Evolutionary conservation across 192 early-diverging fungal genomes (phyloP).

Genomic region (Rhizophagus prolifer): DNA sequence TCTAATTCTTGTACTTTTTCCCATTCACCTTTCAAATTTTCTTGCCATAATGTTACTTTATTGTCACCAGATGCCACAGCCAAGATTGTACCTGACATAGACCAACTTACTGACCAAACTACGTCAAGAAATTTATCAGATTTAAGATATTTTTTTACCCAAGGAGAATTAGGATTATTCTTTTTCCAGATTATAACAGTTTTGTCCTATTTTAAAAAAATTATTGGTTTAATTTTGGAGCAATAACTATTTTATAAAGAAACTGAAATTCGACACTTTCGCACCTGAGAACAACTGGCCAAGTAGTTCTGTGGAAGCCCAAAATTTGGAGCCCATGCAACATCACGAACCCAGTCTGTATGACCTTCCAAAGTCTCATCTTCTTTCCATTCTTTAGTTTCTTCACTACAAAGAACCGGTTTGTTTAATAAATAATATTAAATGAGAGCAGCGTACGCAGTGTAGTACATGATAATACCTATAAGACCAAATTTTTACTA

Average conservation of each 20-base stretch:
- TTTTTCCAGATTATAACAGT: conserved; percentile 96
- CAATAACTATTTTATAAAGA: background rate
- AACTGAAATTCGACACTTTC: background rate
- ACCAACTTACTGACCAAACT: conserved; percentile 99
- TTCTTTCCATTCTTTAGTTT: conserved; percentile 77
- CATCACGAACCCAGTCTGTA: conserved; percentile 97
- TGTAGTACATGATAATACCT: conserved; percentile 38
- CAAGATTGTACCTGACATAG: conserved; percentile 88
- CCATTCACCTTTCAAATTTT: conserved; percentile 90
- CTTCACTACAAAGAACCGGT: conserved; percentile 52
- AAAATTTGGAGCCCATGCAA: conserved; percentile 94
- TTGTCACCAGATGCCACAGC: conserved; percentile 97
- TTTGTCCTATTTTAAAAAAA: conserved; percentile 65
- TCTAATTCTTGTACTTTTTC: conserved; percentile 79
- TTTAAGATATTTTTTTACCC: conserved; percentile 73
- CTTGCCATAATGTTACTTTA: conserved; percentile 96
- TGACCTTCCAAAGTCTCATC: conserved; percentile 84
- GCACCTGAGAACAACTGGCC: conserved; percentile 88
- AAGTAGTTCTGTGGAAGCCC: conserved; percentile 87
- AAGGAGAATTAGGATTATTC: conserved; percentile 64
- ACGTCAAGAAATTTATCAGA: conserved; percentile 89
- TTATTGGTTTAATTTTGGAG: background rate
- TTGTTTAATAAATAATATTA: conserved; percentile 1
- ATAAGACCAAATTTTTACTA: conserved; percentile 91
- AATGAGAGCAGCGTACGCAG: background rate